phyloP scores from a whole-genome alignment of 2,329 filamentous ascomycete genomes.

The Coniochaeta ligniaria region DNA sequence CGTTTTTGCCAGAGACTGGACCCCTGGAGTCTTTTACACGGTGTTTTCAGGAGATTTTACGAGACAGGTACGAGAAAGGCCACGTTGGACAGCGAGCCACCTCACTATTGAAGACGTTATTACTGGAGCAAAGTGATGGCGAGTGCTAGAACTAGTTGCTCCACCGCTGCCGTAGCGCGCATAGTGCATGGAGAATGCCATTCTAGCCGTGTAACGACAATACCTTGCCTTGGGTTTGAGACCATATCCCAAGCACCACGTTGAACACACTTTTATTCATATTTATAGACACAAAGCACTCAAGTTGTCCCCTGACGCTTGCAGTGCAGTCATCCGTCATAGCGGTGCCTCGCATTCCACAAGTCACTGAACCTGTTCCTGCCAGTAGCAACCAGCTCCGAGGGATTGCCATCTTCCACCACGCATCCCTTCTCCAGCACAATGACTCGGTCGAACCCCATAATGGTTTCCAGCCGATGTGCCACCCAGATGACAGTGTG shows the following conservation, averaged over 20 bases:
- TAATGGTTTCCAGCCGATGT: slow-evolving; percentile 29
- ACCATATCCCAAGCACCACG: too few species aligned
- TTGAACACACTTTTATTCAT: too few species aligned
- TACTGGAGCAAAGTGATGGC: neutral
- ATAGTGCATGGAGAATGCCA: neutral
- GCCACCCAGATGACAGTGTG: slow-evolving; percentile 40
- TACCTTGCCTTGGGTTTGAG: neutral
- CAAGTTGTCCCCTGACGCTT: too few species aligned
- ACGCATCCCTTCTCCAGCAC: slow-evolving; percentile 29
- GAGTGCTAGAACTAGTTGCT: too few species aligned
- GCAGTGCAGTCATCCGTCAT: neutral
- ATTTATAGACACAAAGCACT: too few species aligned
- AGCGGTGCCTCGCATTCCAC: neutral
- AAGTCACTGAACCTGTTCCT: neutral
- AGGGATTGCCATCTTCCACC: neutral
- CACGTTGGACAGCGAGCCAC: neutral
- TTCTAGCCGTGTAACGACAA: too few species aligned
- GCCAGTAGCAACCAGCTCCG: neutral
- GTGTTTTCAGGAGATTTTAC: neutral
- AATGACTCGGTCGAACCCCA: slow-evolving; percentile 38
- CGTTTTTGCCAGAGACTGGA: neutral
- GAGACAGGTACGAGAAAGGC: neutral
- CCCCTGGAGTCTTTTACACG: neutral
- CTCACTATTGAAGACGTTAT: neutral
- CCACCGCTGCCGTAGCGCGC: too few species aligned